Evolutionary conservation across 306 rosid species (phyloP), one percentile per base, ranked within the genome.

Genomic region (Castanopsis chinensis): DNA sequence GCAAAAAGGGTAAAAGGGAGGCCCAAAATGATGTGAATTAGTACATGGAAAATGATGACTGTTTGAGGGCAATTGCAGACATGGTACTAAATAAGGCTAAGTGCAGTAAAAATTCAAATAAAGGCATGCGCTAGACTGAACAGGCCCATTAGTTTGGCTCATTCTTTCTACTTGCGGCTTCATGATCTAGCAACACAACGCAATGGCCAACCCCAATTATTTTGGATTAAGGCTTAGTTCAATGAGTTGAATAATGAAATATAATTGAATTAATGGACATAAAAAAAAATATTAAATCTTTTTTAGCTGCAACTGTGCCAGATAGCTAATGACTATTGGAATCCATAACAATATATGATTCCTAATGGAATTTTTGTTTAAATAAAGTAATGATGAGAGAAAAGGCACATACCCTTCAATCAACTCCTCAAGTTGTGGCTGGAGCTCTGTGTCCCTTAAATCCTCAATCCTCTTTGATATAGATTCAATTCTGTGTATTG

Each of bases 371-470:
- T 58, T 12, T 58, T 21, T 1, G 21, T 32, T 8, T 17, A 64
- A 10, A 33, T 4, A 23, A 67, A 33, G 35, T 15, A 59, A 49
- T 55, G 19, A 72, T 13, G 78, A 65, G 60, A 75, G 52, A 82
- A 65, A 65, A 71, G 76, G 35, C 41, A 74, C 90, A 45, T 89
- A 95, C 99, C 93, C 98, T 64, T 85, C 89, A 80, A 95, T 91
- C 86, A 95, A 86, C 89, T 95, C 99, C 79, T 91, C 97, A 13
- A 95, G 97, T 81, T 95, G 99, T 51, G 99, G 99, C 78, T 91
- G 97, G 81, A 95, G 99, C 85, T 95, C 99, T 82, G 55, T 90
- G 91, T 95, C 99, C 73, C 99, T 87, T 76, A 95, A 79, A 33
- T 95, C 94, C 81, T 91, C 98, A 61, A 95, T 91, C 84, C 95